Evolutionary conservation across 78 protist genomes (phyloP), one percentile per base, ranked within the genome.

Genomic region (Cavenderia fasciculata): DNA sequence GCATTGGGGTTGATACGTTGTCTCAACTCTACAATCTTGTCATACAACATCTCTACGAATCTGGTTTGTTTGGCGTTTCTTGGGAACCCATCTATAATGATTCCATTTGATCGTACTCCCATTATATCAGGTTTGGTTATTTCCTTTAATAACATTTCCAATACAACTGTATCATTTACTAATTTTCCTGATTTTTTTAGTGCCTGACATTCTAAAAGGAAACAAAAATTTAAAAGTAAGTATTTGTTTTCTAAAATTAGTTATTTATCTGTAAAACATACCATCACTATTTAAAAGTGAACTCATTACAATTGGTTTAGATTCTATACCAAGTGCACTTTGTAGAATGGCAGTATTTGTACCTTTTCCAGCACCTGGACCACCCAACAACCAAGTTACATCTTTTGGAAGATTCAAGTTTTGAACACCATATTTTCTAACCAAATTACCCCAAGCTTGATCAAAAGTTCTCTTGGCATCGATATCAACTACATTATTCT

Each of bases 321-420:
- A 27, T 2, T 25, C 4, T 19, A 82, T 49, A 21, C 52, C 52
- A 19, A 82, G 31, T 19, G 70, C 25, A 2, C 54, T 44, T 19
- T 41, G 27, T 29, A 82, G 10, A 29, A 43, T 33, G 19, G 52
- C 31, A 2, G 77, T 68, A 10, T 82, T 66, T 14, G 89, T 82
- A 41, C 77, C 89, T 68, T 82, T 82, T 33, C 89, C 89, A 12
- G 77, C 43, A 19, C 89, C 89, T 43, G 89, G 89, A 5, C 76
- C 89, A 6, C 89, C 89, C 18, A 61, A 25, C 25, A 82, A 56
- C 40, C 38, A 82, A 23, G 62, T 61, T 0, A 82, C 33, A 23
- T 82, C 59, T 23, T 65, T 68, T 38, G 89, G 89, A 18, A 82
- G 68, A 2, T 52, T 25, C 44, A 82, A 41, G 44, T 82, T 82